Percentiles rank a stretch among this genome's conserved stretches.
These are phyloP conservation scores for Macrocybe gigantea DNA, from an alignment of 768 basidiomycete species.

Conservation along the genomic window DNA sequence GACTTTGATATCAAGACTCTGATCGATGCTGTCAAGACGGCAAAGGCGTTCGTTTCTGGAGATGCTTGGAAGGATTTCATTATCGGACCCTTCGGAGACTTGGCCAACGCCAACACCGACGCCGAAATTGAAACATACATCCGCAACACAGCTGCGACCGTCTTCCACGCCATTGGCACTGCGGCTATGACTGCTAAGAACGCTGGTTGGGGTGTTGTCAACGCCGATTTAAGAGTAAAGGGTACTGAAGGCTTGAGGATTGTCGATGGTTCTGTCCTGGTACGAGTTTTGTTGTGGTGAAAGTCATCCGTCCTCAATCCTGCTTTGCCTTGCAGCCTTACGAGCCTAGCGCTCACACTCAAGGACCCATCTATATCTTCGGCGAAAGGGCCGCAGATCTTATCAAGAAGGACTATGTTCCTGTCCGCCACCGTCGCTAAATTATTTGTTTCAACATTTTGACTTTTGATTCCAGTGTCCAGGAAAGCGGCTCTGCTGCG, in stretches of 20 bases:
- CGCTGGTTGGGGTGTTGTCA: slow-evolving; percentile 20
- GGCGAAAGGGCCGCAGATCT: slow-evolving; percentile 11
- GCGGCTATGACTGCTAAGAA: slow-evolving; percentile 16
- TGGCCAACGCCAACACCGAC: slow-evolving; percentile 6
- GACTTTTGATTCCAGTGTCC: no score
- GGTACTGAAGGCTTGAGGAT: slow-evolving; percentile 22
- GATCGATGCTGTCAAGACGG: slow-evolving; percentile 5
- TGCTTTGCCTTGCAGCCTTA: slow-evolving; percentile 5
- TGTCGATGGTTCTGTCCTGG: slow-evolving; percentile 24
- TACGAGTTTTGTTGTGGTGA: slow-evolving; percentile 3
- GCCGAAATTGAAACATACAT: slow-evolving; percentile 14
- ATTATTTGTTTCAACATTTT: no score
- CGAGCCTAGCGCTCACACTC: slow-evolving; percentile 11
- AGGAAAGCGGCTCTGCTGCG: no score
- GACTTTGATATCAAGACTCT: slow-evolving; percentile 7
- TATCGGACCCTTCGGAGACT: slow-evolving; percentile 2
- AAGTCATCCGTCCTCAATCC: background rate
- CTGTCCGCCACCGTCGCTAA: background rate
- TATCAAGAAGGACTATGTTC: slow-evolving; percentile 6
- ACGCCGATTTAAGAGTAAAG: slow-evolving; percentile 24
- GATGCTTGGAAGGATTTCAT: slow-evolving; percentile 6
- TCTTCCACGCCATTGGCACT: slow-evolving; percentile 21
- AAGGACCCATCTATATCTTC: slow-evolving; percentile 11
- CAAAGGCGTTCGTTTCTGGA: slow-evolving; percentile 2
- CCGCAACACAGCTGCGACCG: slow-evolving; percentile 13